Evolutionary conservation across 2,329 filamentous ascomycete species (phyloP).

Genomic region (Penicillium crustosum): DNA sequence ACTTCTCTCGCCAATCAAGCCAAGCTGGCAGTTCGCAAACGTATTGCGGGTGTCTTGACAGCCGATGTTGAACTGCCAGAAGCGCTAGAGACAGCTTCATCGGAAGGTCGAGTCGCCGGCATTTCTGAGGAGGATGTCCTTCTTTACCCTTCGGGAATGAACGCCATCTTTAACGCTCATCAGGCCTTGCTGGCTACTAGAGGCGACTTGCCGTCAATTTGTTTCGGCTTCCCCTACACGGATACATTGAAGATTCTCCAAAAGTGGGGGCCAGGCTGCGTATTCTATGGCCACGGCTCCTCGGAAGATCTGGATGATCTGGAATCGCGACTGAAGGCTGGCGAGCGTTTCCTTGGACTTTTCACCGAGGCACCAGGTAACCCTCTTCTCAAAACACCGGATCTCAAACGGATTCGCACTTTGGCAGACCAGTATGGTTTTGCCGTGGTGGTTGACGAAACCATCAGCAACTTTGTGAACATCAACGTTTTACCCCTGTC

Average conservation of each 20-base stretch:
- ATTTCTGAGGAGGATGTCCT: constrained; percentile 86
- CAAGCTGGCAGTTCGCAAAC: constrained; percentile 77
- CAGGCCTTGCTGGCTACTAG: constrained; percentile 66
- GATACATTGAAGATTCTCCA: constrained; percentile 93
- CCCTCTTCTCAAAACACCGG: constrained; percentile 79
- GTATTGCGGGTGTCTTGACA: constrained; percentile 83
- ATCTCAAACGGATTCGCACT: constrained; percentile 75
- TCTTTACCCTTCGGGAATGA: constrained; percentile 89
- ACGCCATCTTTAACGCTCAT: constrained; percentile 87
- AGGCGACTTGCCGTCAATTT: constrained; percentile 72
- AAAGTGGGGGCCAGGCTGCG: constrained; percentile 86
- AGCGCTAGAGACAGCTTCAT: constrained; percentile 49
- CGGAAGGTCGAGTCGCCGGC: constrained; percentile 45
- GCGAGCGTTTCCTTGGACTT: constrained; percentile 75
- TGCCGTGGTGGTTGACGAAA: constrained; percentile 89
- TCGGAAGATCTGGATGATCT: constrained; percentile 79
- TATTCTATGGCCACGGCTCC: constrained; percentile 83
- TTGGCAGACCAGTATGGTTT: constrained; percentile 85
- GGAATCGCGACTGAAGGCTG: constrained; percentile 66
- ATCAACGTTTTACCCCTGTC: constrained; percentile 86
- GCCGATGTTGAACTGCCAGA: constrained; percentile 67
- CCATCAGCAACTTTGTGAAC: constrained; percentile 94
- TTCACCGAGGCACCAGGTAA: constrained; percentile 97
- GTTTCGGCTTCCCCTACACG: constrained; percentile 96
- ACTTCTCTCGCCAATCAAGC: constrained; percentile 76